These are phyloP conservation scores for Vigna radiata DNA, from an alignment of 306 rosid species.

Conservation along the genomic window DNA sequence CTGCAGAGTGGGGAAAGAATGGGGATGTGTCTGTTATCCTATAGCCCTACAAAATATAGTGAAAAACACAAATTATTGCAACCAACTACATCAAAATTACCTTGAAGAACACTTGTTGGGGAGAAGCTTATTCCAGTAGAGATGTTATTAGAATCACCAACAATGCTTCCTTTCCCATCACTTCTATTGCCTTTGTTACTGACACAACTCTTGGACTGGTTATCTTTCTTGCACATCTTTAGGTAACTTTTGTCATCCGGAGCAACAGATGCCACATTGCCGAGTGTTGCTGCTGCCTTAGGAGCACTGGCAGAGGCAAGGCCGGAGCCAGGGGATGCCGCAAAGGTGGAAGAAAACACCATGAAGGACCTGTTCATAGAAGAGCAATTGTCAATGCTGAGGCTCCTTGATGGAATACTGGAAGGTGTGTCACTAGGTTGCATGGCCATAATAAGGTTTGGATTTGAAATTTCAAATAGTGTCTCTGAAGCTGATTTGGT, in stretches of 20 bases:
- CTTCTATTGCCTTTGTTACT: conserved; percentile 35
- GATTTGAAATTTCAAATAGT: conserved; percentile 35
- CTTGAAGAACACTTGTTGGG: conserved; percentile 84
- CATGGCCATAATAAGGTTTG: conserved; percentile 42
- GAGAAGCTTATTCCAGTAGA: conserved; percentile 68
- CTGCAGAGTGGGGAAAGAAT: background rate
- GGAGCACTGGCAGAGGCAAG: conserved; percentile 33
- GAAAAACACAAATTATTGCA: background rate
- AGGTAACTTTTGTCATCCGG: conserved; percentile 15
- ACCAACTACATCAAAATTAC: conserved; percentile 41
- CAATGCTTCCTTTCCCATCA: conserved; percentile 41
- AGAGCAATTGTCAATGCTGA: conserved; percentile 20
- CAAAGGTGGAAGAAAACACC: conserved; percentile 15
- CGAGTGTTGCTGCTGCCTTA: background rate
- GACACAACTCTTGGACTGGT: conserved; percentile 34
- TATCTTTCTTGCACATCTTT: conserved; percentile 42
- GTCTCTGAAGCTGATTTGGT: conserved; percentile 36
- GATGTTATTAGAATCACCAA: conserved; percentile 40
- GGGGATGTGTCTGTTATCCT: background rate
- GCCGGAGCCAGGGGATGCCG: background rate
- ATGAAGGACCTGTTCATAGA: conserved; percentile 20
- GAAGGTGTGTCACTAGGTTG: conserved; percentile 45
- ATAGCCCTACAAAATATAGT: background rate
- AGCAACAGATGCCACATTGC: background rate
- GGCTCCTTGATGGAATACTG: conserved; percentile 26